Evolutionary conservation across 2,329 filamentous ascomycete genomes (phyloP).

Genomic region (Gremmenia infestans): DNA sequence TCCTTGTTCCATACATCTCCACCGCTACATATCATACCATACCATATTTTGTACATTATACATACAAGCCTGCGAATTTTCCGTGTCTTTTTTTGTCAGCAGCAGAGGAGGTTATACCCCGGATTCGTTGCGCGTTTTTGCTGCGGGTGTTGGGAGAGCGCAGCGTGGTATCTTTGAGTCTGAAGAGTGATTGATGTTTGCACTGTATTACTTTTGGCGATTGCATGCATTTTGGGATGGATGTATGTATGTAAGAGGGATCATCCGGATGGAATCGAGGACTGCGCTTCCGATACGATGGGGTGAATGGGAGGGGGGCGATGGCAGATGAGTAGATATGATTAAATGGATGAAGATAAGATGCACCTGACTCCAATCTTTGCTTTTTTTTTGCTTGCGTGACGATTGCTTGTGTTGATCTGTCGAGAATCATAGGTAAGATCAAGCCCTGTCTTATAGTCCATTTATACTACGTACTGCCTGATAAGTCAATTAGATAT

Average conservation of each 20-base stretch:
- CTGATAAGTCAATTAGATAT: no score
- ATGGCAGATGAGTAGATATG: background rate
- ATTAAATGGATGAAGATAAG: background rate
- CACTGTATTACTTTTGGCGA: background rate
- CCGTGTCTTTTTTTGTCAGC: background rate
- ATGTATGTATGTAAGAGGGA: background rate
- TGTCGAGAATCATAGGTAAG: no score
- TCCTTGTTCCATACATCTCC: background rate
- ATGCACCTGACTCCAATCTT: background rate
- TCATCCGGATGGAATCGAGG: background rate
- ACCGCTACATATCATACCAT: background rate
- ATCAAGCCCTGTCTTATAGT: no score
- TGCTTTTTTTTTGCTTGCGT: no score
- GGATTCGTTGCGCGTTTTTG: conserved; percentile 3
- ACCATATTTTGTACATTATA: background rate
- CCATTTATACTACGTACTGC: no score
- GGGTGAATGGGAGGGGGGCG: background rate
- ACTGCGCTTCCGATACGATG: background rate
- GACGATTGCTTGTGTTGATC: no score
- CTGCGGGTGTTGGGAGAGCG: background rate
- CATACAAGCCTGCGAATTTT: background rate
- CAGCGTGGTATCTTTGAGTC: background rate
- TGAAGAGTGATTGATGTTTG: background rate
- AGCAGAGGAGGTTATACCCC: conserved; percentile 15
- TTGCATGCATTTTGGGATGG: background rate